Evolutionary conservation across 768 basidiomycete genomes (phyloP).

Genomic region (Hydnum rufescens): DNA sequence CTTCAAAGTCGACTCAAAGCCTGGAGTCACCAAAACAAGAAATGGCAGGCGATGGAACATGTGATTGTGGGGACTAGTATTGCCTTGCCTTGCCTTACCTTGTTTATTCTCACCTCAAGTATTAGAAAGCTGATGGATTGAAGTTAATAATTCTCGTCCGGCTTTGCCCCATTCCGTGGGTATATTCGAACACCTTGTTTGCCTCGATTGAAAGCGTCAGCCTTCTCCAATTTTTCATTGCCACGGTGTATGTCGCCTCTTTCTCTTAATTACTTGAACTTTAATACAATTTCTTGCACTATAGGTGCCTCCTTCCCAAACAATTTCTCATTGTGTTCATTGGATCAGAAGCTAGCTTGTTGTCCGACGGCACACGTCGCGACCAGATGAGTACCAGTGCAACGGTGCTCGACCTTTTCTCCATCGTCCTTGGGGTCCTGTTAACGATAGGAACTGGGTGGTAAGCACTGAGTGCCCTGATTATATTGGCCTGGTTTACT

Average conservation of each 20-base stretch:
- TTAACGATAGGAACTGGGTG: conserved; percentile 43
- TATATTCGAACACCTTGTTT: conserved; percentile 55
- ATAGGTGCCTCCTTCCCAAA: conserved; percentile 27
- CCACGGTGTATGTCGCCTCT: conserved; percentile 26
- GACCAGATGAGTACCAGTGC: conserved; percentile 58
- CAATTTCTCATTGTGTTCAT: conserved; percentile 56
- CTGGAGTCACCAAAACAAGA: conserved; percentile 43
- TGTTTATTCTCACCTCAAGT: conserved; percentile 1
- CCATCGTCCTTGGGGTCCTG: conserved; percentile 39
- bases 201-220: conserved; percentile 53
- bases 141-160: conserved; percentile 69
- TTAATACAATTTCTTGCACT: not conserved
- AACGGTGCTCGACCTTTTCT: conserved; percentile 39
- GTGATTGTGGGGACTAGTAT: conserved; percentile 32
- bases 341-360: conserved; percentile 48
- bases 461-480: too few species aligned
- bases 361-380: conserved; percentile 61
- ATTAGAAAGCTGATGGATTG: conserved; percentile 50
- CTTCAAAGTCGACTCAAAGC: conserved; percentile 34
- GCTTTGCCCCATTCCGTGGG: conserved; percentile 69
- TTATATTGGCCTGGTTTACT: not conserved
- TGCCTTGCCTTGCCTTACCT: not conserved
- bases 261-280: too few species aligned
- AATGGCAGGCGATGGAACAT: conserved; percentile 59
- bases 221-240: conserved; percentile 54